These are phyloP conservation scores for Andalucia godoyi DNA, from an alignment of 78 protist genomes.

Conservation along the genomic window DNA sequence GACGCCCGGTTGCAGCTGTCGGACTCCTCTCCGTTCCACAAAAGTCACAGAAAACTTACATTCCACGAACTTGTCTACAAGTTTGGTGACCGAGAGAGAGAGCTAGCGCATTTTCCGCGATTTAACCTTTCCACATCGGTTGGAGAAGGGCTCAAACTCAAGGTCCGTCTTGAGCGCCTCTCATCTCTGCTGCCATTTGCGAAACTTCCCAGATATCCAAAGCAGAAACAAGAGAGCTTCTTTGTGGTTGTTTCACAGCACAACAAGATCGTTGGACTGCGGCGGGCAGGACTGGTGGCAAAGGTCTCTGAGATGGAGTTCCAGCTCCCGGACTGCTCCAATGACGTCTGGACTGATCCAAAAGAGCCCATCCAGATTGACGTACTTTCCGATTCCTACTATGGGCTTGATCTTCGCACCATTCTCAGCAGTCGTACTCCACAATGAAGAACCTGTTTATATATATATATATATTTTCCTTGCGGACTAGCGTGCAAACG, in stretches of 20 bases:
- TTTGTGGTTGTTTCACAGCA: background rate
- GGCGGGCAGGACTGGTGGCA: constrained; percentile 7
- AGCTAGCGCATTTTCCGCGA: background rate
- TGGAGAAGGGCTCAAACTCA: background rate
- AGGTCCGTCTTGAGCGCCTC: background rate
- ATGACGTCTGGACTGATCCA: background rate
- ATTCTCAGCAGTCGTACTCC: no score
- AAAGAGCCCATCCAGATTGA: background rate
- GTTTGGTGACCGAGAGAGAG: background rate
- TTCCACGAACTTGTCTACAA: background rate
- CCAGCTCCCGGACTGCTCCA: background rate
- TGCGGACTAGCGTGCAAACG: no score
- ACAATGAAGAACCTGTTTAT: no score
- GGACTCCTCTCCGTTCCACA: background rate
- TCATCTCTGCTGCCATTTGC: background rate
- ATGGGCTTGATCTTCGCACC: constrained; percentile 58
- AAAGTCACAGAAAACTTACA: constrained; percentile 1
- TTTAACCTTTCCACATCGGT: background rate
- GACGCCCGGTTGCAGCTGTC: constrained; percentile 21
- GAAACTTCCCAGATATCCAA: constrained; percentile 26
- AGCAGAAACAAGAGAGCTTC: constrained; percentile 25
- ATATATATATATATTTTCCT: no score
- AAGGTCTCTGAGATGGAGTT: background rate
- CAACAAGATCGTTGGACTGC: background rate
- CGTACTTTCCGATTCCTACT: constrained; percentile 39